Conservation (phyloP, 345 rosid species). For the Salix arbutifolia region DNA sequence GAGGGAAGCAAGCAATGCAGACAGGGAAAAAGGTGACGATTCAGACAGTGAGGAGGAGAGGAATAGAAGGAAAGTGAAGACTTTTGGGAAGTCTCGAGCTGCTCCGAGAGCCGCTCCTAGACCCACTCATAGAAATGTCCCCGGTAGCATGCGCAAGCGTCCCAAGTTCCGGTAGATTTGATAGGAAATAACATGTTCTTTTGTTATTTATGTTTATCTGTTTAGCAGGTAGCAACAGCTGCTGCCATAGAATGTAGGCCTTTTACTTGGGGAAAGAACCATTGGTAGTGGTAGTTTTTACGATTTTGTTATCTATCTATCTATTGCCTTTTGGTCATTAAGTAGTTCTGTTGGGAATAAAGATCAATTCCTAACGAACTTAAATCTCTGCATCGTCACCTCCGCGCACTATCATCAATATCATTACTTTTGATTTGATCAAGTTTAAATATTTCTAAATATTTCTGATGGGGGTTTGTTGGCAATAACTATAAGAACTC, state of each 20-base stretch:
- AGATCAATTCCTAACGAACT: not conserved
- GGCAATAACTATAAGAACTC: too few relatives aligned
- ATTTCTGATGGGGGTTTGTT: too few relatives aligned
- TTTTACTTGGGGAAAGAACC: not conserved
- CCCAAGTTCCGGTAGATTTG: slow-evolving; percentile 25
- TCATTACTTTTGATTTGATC: too few relatives aligned
- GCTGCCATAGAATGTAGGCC: not conserved
- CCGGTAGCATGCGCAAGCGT: slow-evolving; percentile 32
- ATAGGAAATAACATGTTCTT: not conserved
- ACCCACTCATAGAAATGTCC: not conserved
- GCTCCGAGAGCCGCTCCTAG: slow-evolving; percentile 31
- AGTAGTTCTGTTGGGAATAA: not conserved
- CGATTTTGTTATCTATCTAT: not conserved
- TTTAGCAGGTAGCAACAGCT: not conserved
- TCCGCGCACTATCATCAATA: not conserved
- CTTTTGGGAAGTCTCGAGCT: slow-evolving; percentile 65
- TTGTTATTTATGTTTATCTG: not conserved
- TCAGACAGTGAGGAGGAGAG: slow-evolving; percentile 91
- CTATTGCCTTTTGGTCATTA: not conserved
- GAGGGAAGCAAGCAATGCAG: slow-evolving; percentile 89
- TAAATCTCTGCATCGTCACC: not conserved
- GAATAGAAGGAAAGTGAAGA: slow-evolving; percentile 75
- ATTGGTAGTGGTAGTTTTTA: not conserved
- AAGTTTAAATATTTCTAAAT: too few relatives aligned
- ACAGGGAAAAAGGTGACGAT: slow-evolving; percentile 70